Evolutionary conservation across 768 basidiomycete genomes (phyloP).

Genomic region (Floccularia luteovirens): DNA sequence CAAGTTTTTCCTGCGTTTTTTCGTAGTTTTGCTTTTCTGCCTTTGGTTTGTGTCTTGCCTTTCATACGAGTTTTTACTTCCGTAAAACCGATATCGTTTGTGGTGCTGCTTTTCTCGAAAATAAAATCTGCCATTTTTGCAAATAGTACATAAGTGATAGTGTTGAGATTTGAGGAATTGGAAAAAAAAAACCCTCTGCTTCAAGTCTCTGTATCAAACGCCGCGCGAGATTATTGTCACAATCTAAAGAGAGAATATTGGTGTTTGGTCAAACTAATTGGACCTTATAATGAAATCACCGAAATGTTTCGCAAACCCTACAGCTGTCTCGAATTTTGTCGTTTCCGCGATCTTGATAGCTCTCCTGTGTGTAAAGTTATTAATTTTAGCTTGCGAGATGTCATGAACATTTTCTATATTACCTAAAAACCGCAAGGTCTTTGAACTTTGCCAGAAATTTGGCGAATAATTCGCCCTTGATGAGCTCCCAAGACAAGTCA

Average conservation of each 20-base stretch:
- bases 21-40: conserved; percentile 28
- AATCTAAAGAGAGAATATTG: conserved; percentile 27
- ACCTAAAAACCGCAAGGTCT: conserved; percentile 71
- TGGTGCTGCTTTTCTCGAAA: conserved; percentile 34
- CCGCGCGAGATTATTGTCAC: conserved; percentile 43
- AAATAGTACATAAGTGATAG: not conserved
- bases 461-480: conserved; percentile 50
- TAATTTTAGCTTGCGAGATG: not conserved
- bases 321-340: conserved; percentile 28
- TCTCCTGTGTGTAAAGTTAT: conserved; percentile 28
- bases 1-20: conserved; percentile 48
- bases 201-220: conserved; percentile 66
- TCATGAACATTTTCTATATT: not conserved
- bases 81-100: conserved; percentile 40
- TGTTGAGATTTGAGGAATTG: not conserved
- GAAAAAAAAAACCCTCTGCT: conserved; percentile 44
- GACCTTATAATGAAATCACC: conserved; percentile 29
- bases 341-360: conserved; percentile 65
- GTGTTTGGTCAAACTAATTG: conserved; percentile 1
- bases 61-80: conserved; percentile 34
- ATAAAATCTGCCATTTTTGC: conserved; percentile 31
- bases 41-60: conserved; percentile 33
- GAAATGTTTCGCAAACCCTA: conserved; percentile 52
- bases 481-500: conserved; percentile 65
- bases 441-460: conserved; percentile 56